phyloP scores from a whole-genome alignment of 202 grass and related monocot species.

The Dendrocalamus latiflorus region DNA sequence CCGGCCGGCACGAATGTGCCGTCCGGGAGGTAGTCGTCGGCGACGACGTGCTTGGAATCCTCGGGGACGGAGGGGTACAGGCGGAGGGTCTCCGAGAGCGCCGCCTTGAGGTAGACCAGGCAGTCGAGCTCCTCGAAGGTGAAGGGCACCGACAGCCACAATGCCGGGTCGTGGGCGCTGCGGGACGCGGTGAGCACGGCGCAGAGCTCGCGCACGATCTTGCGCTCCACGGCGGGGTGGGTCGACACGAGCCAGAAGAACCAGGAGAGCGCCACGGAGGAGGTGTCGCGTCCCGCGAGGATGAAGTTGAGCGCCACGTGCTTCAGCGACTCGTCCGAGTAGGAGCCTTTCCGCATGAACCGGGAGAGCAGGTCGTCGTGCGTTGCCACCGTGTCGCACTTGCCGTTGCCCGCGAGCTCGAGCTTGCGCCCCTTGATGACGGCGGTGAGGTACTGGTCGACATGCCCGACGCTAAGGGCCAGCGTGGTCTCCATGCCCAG shows the following conservation, averaged over 20 bases:
- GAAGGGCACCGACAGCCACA: slow-evolving; percentile 60
- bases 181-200: slow-evolving; percentile 53
- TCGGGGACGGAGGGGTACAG: no score
- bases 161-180: slow-evolving; percentile 30
- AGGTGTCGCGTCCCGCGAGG: slow-evolving; percentile 22
- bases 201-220: slow-evolving; percentile 65
- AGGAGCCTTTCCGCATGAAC: slow-evolving; percentile 91
- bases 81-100: no score
- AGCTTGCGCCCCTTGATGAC: slow-evolving; percentile 90
- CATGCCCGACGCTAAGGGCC: slow-evolving; percentile 62
- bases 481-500: slow-evolving; percentile 90
- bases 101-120: slow-evolving; percentile 89
- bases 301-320: slow-evolving; percentile 96
- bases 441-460: slow-evolving; percentile 77
- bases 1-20: slow-evolving; percentile 87
- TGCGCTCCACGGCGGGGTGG: slow-evolving; percentile 54
- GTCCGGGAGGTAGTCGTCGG: slow-evolving; percentile 86
- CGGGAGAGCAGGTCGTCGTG: slow-evolving; percentile 94
- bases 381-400: neutral
- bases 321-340: slow-evolving; percentile 84
- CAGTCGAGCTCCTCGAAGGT: slow-evolving; percentile 84
- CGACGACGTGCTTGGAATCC: no score
- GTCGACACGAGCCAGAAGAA: slow-evolving; percentile 97
- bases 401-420: slow-evolving; percentile 44
- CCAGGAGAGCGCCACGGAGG: slow-evolving; percentile 91